Evolutionary conservation across 345 rosid species (phyloP), one percentile per base, ranked within the genome.

Genomic region (Stellera chamaejasme): DNA sequence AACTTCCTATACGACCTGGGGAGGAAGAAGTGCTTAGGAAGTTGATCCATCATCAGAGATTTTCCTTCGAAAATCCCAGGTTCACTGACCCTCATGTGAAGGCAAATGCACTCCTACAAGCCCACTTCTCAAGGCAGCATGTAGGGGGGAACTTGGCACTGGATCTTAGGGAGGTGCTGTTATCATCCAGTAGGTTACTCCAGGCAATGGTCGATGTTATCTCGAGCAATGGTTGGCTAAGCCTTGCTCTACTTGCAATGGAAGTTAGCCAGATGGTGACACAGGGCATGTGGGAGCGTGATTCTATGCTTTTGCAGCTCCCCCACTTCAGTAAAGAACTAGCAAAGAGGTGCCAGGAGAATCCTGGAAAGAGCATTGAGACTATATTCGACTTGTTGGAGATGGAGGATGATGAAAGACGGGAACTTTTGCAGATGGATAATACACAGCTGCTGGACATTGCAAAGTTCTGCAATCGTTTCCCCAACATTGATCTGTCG

Each of bases 231-330:
- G 98, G 95, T 13, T 88, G 97, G 95, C 78, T 92, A 65, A 78
- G 79, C 75, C 95, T 81, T 70, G 93, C 97, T 27, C 83, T 92
- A 51, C 72, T 92, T 67, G 91, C 93, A 1, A 92, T 86, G 95
- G 93, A 88, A 71, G 81, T 81, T 52, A 85, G 90, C 79, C 96
- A 92, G 69, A 92, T 92, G 98, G 88, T 86, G 72, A 85, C 95
- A 10, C 97, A 92, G 61, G 95, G 88, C 64, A 81, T 88, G 83
- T 88, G 98, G 98, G 96, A 92, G 77, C 85, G 88, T 26, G 95
- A 86, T 70, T 79, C 97, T 13, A 78, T 86, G 87, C 98, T 88
- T 58, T 70, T 86, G 47, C 93, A 88, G 81, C 87, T 92, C 61
- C 97, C 95, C n/a, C 87, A 92, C 69, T 88, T 84, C 71, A 81